phyloP scores from a whole-genome alignment of 768 basidiomycete species.

The Pisolithus tinctorius region DNA sequence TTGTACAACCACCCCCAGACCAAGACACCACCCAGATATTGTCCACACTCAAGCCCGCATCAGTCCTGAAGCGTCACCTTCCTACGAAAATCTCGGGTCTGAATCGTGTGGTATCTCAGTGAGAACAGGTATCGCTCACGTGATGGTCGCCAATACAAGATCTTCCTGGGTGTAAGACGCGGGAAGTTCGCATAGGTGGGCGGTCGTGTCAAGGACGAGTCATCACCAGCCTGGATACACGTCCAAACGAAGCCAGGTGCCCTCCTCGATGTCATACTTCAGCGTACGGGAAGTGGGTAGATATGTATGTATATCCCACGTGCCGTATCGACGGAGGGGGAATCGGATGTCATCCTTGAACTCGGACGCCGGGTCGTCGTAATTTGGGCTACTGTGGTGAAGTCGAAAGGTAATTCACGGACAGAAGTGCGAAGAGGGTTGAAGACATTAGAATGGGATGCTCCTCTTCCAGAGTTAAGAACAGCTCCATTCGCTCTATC shows the following conservation, averaged over 20 bases:
- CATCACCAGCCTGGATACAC: slow-evolving; percentile 66
- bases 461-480: slow-evolving; percentile 12
- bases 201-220: slow-evolving; percentile 66
- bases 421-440: background rate
- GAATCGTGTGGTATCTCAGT: slow-evolving; percentile 63
- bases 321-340: slow-evolving; percentile 46
- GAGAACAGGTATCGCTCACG: slow-evolving; percentile 51
- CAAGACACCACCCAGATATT: slow-evolving; percentile 72
- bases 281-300: slow-evolving; percentile 58
- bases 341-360: slow-evolving; percentile 53
- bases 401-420: slow-evolving; percentile 1
- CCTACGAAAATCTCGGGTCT: slow-evolving; percentile 67
- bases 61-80: slow-evolving; percentile 63
- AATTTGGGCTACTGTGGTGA: slow-evolving; percentile 4
- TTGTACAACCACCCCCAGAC: slow-evolving; percentile 48
- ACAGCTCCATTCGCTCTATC: slow-evolving; percentile 1
- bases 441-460: background rate
- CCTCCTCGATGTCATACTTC: slow-evolving; percentile 59
- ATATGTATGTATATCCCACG: slow-evolving; percentile 74
- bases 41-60: slow-evolving; percentile 65
- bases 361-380: slow-evolving; percentile 32
- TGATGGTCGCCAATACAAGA: slow-evolving; percentile 14
- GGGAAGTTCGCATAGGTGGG: slow-evolving; percentile 68
- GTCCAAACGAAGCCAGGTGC: slow-evolving; percentile 31
- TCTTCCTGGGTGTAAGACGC: slow-evolving; percentile 28